A percentile compares a stretch with the other conserved stretches of the same genome.
Conservation (phyloP, 805 yeast species). For the Candida suzukii region DNA sequence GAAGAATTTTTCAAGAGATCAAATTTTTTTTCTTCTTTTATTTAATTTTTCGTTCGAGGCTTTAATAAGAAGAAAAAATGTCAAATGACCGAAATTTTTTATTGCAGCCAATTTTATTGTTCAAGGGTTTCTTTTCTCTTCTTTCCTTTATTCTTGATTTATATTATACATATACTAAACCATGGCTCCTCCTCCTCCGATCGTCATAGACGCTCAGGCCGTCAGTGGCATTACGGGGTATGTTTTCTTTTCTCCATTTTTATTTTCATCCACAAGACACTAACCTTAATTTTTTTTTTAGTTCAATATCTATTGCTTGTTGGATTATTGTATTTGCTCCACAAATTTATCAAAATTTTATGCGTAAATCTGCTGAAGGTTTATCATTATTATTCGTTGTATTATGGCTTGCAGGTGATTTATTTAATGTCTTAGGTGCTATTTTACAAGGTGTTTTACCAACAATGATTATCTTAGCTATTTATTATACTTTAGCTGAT, state of each 20-base stretch:
- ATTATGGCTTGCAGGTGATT: slow-evolving; percentile 90
- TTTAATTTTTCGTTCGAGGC: no score
- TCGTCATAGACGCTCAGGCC: slow-evolving; percentile 58
- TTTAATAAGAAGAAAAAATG: no score
- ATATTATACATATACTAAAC: not conserved
- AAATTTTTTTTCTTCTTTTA: no score
- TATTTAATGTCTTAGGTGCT: slow-evolving; percentile 90
- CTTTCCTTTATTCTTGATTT: no score
- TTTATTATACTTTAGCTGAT: slow-evolving; percentile 91
- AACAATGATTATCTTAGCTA: slow-evolving; percentile 88
- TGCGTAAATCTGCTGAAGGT: slow-evolving; percentile 83
- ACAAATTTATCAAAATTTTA: slow-evolving; percentile 87
- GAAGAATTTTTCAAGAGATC: no score
- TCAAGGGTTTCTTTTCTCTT: not conserved
- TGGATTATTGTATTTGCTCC: slow-evolving; percentile 99
- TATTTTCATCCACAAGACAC: not conserved
- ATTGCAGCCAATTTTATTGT: no score
- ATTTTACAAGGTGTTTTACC: slow-evolving; percentile 85
- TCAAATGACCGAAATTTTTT: no score
- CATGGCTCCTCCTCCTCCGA: slow-evolving; percentile 61
- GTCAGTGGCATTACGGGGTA: slow-evolving; percentile 69
- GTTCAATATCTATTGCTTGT: slow-evolving; percentile 89
- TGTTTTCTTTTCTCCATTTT: slow-evolving; percentile 3
- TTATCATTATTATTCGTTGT: slow-evolving; percentile 79
- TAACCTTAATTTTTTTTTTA: slow-evolving; percentile 8